These are phyloP conservation scores for Citeromyces hawaiiensis DNA, from an alignment of 1,139 yeast genomes.

Conservation along the genomic window DNA sequence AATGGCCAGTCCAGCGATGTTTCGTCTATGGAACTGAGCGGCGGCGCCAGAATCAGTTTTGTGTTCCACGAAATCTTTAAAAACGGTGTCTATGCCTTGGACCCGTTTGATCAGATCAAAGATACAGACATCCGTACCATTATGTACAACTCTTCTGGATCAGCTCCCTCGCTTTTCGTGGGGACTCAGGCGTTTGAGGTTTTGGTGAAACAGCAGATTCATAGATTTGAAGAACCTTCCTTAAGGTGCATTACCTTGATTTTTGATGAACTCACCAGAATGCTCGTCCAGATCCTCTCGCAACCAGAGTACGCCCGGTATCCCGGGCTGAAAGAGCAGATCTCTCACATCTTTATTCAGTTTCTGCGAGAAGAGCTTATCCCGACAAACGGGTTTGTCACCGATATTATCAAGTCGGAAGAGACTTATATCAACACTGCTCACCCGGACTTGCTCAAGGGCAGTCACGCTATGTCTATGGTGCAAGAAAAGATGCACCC, in stretches of 20 bases:
- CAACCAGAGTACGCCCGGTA: constrained; percentile 80
- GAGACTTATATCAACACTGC: constrained; percentile 95
- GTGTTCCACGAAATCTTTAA: constrained; percentile 95
- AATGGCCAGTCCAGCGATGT: constrained; percentile 92
- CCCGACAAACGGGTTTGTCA: constrained; percentile 79
- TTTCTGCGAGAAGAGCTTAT: constrained; percentile 67
- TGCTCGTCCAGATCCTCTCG: constrained; percentile 70
- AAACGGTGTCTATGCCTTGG: constrained; percentile 84
- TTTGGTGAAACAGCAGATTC: constrained; percentile 87
- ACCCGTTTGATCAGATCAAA: constrained; percentile 94
- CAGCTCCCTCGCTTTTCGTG: constrained; percentile 94
- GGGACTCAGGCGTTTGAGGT: constrained; percentile 98
- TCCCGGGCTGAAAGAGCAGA: constrained; percentile 80
- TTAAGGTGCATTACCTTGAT: constrained; percentile 80
- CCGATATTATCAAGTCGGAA: constrained; percentile 73
- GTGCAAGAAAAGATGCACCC: constrained; percentile 89
- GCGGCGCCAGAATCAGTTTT: constrained; percentile 97
- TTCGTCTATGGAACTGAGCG: constrained; percentile 73
- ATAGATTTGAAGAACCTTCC: constrained; percentile 90
- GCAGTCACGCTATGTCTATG: constrained; percentile 90
- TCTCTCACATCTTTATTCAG: constrained; percentile 67
- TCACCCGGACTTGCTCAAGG: constrained; percentile 91
- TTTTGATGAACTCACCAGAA: constrained; percentile 88
- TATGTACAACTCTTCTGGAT: constrained; percentile 92
- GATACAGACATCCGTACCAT: constrained; percentile 97